Conservation (phyloP, 176 grass and related monocot species). For the Sorghum bicolor region DNA sequence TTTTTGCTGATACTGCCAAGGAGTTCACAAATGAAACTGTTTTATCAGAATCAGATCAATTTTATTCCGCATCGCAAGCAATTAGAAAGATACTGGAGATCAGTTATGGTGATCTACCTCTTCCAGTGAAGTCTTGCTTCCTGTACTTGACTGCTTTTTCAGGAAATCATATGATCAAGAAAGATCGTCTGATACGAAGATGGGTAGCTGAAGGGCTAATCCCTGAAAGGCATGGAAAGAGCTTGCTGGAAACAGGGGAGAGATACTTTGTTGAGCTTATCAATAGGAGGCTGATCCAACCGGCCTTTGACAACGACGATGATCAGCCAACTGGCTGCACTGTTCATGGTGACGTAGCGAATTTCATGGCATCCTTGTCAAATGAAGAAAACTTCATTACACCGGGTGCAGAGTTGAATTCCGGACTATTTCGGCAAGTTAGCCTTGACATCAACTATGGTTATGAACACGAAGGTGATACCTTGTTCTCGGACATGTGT, state of each 20-base stretch:
- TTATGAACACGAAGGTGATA: not conserved
- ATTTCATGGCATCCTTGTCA: not conserved
- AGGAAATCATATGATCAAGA: conserved; percentile 2
- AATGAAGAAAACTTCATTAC: conserved; percentile 11
- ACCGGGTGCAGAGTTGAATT: not conserved
- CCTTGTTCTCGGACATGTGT: not conserved
- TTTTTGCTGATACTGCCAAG: too few species aligned
- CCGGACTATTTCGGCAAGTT: not conserved
- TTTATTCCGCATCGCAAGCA: not conserved
- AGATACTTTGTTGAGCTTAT: conserved; percentile 32
- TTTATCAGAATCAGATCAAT: not conserved
- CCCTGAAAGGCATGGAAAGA: not conserved
- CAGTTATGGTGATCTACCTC: conserved; percentile 5
- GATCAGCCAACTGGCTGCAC: not conserved
- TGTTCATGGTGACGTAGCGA: not conserved
- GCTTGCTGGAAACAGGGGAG: conserved; percentile 15
- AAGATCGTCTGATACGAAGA: conserved; percentile 16
- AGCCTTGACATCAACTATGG: not conserved
- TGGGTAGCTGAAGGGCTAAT: conserved; percentile 31
- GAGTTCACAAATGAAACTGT: not conserved
- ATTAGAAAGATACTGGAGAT: conserved; percentile 18
- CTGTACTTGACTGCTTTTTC: conserved; percentile 21
- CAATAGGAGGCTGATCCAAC: conserved; percentile 17
- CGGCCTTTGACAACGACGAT: not conserved
- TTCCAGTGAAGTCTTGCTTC: conserved; percentile 8